These are phyloP conservation scores for Diaporthe sp. DNA, from an alignment of 2,329 filamentous ascomycete species.

Conservation along the genomic window DNA sequence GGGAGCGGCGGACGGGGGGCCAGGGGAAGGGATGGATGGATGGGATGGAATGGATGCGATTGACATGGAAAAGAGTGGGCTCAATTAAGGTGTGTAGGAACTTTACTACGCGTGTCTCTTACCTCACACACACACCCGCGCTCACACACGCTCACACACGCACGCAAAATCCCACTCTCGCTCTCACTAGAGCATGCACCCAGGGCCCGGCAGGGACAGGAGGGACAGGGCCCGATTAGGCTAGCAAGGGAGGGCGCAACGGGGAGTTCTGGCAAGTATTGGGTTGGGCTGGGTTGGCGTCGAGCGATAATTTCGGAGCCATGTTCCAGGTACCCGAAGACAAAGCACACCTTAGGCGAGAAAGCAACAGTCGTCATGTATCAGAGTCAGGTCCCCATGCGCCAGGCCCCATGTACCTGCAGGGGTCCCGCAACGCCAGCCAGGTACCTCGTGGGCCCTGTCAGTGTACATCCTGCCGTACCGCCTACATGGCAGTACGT, in stretches of 20 bases:
- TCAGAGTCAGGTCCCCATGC: conserved; percentile 39
- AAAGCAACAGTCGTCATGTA: conserved; percentile 40
- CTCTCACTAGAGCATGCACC: conserved; percentile 1
- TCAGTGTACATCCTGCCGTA: conserved; percentile 12
- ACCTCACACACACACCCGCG: not conserved
- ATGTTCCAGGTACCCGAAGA: conserved; percentile 41
- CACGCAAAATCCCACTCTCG: not conserved
- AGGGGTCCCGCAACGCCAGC: conserved; percentile 21
- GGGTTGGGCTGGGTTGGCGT: conserved; percentile 34
- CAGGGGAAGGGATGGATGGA: conserved; percentile 39
- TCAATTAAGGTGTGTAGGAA: conserved; percentile 37
- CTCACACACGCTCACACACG: not conserved
- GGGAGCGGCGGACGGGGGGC: conserved; percentile 32
- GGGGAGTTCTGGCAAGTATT: conserved; percentile 22
- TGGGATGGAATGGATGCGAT: conserved; percentile 36
- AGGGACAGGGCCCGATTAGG: conserved; percentile 25
- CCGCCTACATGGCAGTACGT: conserved; percentile 12
- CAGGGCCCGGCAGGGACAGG: conserved; percentile 1
- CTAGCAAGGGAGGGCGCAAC: conserved; percentile 33
- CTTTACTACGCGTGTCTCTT: conserved; percentile 18
- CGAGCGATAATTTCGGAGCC: conserved; percentile 31
- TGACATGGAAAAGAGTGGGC: conserved; percentile 38
- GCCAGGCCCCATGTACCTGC: conserved; percentile 37
- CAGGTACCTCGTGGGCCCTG: conserved; percentile 26
- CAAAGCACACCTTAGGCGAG: conserved; percentile 40